Evolutionary conservation across 176 grass and related monocot species (phyloP), one percentile per base, ranked within the genome.

Genomic region (Carex littledalei): DNA sequence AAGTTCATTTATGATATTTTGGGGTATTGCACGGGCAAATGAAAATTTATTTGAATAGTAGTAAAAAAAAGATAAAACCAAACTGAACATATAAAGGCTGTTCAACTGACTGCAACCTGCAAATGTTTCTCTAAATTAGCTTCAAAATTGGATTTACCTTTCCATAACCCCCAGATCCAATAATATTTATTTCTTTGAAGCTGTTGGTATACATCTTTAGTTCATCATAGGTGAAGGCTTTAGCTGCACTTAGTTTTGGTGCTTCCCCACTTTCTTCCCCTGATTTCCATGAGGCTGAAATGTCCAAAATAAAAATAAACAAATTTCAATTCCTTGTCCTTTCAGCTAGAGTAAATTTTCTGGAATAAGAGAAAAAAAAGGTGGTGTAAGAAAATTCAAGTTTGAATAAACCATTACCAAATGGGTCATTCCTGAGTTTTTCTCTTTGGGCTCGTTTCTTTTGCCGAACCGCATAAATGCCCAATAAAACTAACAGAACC

Each of bases 151-250:
- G 16, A 75, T 91, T 76, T 94, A 98, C 95, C 72, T 63, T 94
- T 92, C 95, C 93, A 68, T 95, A 98, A 31, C 95, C 91, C 22
- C 95, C 95, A 76, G 70, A 76, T 29, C 95, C 95, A 85, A 98
- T 89, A 47, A 83, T 84, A 63, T 95, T 98, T 43, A 91, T 93
- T 86, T 93, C 76, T 53, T 67, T 59, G 88, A 98, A 98, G 66
- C 89, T 86, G 74, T 94, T 98, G 8, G 93, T 98, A 86, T 68
- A 90, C 64, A 87, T 84, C 66, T 81, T 95, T 22, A 98, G 88
- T 88, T 98, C 91, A 83, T 94, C 93, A 64, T 83, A 80, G 84
- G 86, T 66, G 57, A 98, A 98, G 73, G 60, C 57, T 89, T 84
- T 95, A 66, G 93, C 87, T 26, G 77, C 91, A 11, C 83, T 89